Evolutionary conservation across 495 filamentous ascomycete species (phyloP).

Genomic region (Xylaria nigripes): DNA sequence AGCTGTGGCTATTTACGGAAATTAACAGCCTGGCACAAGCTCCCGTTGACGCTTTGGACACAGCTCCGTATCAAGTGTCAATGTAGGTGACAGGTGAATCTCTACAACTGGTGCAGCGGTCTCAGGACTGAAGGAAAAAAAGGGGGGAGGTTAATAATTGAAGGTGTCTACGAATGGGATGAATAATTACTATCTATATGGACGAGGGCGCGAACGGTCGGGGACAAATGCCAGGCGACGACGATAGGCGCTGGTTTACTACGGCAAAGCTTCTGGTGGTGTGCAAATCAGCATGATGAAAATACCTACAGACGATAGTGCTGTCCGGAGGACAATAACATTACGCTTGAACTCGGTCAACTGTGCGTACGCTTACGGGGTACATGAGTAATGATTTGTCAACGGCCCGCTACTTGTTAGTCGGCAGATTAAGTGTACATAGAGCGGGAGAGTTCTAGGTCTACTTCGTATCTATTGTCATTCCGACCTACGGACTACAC

Average conservation of each 20-base stretch:
- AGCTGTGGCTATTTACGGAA: background rate
- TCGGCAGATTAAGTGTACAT: too few species aligned
- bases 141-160: slow-evolving; percentile 2
- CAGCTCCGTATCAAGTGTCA: background rate
- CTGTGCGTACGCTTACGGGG: too few species aligned
- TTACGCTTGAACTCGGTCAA: too few species aligned
- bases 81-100: background rate
- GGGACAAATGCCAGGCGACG: background rate
- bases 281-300: slow-evolving; percentile 4
- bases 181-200: background rate
- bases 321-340: slow-evolving; percentile 11
- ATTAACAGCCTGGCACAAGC: background rate
- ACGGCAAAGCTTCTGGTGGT: slow-evolving; percentile 3
- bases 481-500: too few species aligned
- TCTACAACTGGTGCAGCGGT: slow-evolving; percentile 4
- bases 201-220: background rate
- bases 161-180: slow-evolving; percentile 7
- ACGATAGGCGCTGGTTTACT: slow-evolving; percentile 3
- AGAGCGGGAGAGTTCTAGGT: too few species aligned
- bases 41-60: background rate
- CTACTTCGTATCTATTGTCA: too few species aligned
- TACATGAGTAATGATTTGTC: too few species aligned
- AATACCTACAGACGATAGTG: too few species aligned
- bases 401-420: too few species aligned
- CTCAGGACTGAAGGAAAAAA: background rate